Evolutionary conservation across 805 yeast genomes (phyloP).

Genomic region (Yamadazyma akitaensis): DNA sequence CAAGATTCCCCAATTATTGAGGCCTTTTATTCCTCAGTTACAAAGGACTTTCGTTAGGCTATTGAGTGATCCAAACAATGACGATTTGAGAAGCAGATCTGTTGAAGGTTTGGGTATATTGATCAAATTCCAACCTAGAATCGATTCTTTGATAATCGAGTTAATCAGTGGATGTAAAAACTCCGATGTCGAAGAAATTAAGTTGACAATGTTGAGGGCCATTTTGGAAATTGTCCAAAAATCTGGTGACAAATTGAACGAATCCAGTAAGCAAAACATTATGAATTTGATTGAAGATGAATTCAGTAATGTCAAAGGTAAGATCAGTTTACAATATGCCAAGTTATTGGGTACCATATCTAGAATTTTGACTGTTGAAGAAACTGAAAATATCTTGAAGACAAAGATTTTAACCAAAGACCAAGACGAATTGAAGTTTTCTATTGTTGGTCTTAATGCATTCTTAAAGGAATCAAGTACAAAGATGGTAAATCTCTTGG

Average conservation of each 20-base stretch:
- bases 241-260: conserved; percentile 77
- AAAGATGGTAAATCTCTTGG: conserved; percentile 51
- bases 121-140: conserved; percentile 86
- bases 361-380: conserved; percentile 59
- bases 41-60: conserved; percentile 96
- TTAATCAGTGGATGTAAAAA: conserved; percentile 70
- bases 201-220: conserved; percentile 82
- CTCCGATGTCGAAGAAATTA: conserved; percentile 66
- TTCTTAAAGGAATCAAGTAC: conserved; percentile 75
- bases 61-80: conserved; percentile 72
- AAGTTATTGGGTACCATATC: conserved; percentile 75
- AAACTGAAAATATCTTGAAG: conserved; percentile 57
- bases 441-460: conserved; percentile 71
- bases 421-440: conserved; percentile 49
- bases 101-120: conserved; percentile 87
- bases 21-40: conserved; percentile 95
- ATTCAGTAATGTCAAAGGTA: conserved; percentile 50
- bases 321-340: conserved; percentile 72
- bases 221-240: conserved; percentile 74
- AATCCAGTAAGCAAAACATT: conserved; percentile 63
- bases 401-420: conserved; percentile 53
- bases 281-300: conserved; percentile 74
- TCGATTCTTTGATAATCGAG: conserved; percentile 88
- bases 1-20: conserved; percentile 84
- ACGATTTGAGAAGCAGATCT: conserved; percentile 73